Percentiles rank a stretch among this genome's conserved stretches.
These are phyloP conservation scores for Rhipidocladum racemiflorum DNA, from an alignment of 176 grass and related monocot species.

Conservation along the genomic window DNA sequence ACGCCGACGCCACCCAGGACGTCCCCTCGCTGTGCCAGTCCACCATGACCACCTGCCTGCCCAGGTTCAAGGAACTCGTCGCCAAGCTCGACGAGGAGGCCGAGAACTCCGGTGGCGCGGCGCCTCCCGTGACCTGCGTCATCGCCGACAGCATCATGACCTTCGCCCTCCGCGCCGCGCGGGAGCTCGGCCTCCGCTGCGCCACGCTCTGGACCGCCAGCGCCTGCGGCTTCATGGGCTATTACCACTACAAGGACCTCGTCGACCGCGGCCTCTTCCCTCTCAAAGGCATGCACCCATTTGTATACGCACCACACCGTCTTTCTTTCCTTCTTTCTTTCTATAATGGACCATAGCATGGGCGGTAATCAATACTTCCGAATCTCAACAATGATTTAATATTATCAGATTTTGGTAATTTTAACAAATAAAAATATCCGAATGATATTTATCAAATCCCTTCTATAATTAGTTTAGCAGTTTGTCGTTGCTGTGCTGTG, in stretches of 20 bases:
- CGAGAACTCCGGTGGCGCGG: background rate
- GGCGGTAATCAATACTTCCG: too few relatives aligned
- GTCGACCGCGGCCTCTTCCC: slow-evolving; percentile 37
- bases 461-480: background rate
- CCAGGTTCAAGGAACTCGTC: slow-evolving; percentile 32
- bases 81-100: background rate
- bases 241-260: slow-evolving; percentile 45
- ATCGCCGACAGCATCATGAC: slow-evolving; percentile 46
- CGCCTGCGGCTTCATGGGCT: slow-evolving; percentile 37
- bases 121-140: slow-evolving; percentile 25
- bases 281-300: slow-evolving; percentile 4
- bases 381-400: too few relatives aligned
- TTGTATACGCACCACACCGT: too few relatives aligned
- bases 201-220: slow-evolving; percentile 44
- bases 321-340: too few relatives aligned
- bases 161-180: slow-evolving; percentile 31
- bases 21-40: slow-evolving; percentile 38
- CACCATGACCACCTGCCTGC: slow-evolving; percentile 36
- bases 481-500: too few relatives aligned
- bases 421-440: too few relatives aligned
- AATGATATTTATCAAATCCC: too few relatives aligned
- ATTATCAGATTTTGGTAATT: too few relatives aligned
- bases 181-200: slow-evolving; percentile 40
- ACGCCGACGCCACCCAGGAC: slow-evolving; percentile 44
- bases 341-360: too few relatives aligned